Percentiles rank a stretch among this genome's conserved stretches.
These are phyloP conservation scores for Gossypium mustelinum DNA, from an alignment of 345 rosid genomes.

Conservation along the genomic window DNA sequence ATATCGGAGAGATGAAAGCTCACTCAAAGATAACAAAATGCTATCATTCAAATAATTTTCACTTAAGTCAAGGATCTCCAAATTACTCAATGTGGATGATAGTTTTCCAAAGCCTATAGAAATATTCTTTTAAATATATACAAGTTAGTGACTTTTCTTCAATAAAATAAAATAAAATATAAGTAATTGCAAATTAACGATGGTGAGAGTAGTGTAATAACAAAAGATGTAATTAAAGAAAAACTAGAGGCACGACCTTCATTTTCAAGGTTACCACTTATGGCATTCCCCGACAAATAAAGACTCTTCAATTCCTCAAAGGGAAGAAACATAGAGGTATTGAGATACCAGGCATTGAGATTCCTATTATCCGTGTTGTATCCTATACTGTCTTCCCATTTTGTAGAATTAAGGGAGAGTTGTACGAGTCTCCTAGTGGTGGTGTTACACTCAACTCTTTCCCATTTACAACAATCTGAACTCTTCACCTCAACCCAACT, in stretches of 20 bases:
- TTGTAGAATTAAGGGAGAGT: no score
- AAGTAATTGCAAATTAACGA: neutral
- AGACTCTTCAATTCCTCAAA: neutral
- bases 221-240: neutral
- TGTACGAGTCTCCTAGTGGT: no score
- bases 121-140: neutral
- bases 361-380: no score
- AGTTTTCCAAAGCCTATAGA: neutral
- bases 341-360: neutral
- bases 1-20: no score
- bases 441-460: no score
- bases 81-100: neutral
- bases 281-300: neutral
- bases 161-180: neutral
- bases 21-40: no score
- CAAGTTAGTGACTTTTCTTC: neutral
- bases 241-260: neutral
- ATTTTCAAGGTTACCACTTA: neutral
- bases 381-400: no score
- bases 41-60: no score
- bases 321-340: constrained; percentile 9
- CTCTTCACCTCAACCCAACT: no score
- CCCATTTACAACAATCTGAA: no score
- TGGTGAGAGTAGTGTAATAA: neutral
- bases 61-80: neutral